Percentiles rank a stretch among this genome's conserved stretches.
Conservation (phyloP, 345 rosid genomes). For the Ceriops tagal region DNA sequence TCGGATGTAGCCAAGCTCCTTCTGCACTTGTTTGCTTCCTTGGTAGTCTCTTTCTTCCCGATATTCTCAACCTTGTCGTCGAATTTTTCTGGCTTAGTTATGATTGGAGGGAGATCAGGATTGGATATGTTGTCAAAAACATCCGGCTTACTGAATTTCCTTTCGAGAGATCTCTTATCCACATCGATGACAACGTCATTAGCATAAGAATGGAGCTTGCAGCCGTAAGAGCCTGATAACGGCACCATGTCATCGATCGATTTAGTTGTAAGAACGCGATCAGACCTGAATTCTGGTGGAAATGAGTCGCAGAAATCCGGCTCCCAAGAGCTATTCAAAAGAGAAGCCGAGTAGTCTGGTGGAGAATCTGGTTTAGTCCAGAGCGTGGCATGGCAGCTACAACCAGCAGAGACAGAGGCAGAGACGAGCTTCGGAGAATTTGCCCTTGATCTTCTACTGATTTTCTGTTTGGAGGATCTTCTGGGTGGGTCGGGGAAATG, state of each 20-base stretch:
- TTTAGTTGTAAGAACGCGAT: slow-evolving; percentile 45
- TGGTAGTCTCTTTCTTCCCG: slow-evolving; percentile 15
- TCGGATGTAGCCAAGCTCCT: slow-evolving; percentile 22
- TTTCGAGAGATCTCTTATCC: slow-evolving; percentile 19
- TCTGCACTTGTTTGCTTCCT: slow-evolving; percentile 19
- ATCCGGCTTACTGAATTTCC: slow-evolving; percentile 18
- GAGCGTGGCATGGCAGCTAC: slow-evolving; percentile 39
- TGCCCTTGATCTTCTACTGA: slow-evolving; percentile 28
- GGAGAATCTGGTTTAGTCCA: slow-evolving; percentile 32
- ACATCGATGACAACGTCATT: slow-evolving; percentile 29
- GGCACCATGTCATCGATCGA: slow-evolving; percentile 34
- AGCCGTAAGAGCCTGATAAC: slow-evolving; percentile 37
- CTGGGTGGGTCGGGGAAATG: slow-evolving; percentile 35
- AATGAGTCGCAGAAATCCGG: slow-evolving; percentile 20
- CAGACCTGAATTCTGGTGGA: slow-evolving; percentile 63
- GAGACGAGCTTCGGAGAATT: slow-evolving; percentile 49
- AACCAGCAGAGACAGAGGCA: slow-evolving; percentile 42
- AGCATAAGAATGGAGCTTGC: slow-evolving; percentile 24
- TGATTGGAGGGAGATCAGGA: slow-evolving; percentile 60
- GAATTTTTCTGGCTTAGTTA: slow-evolving; percentile 48
- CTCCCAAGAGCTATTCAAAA: slow-evolving; percentile 21
- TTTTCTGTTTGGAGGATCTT: slow-evolving; percentile 35
- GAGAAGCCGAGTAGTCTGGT: slow-evolving; percentile 29
- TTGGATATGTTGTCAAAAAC: slow-evolving; percentile 30
- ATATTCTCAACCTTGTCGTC: slow-evolving; percentile 19